Conservation (phyloP, 2,329 filamentous ascomycete genomes). For the Fusarium multiceps region DNA sequence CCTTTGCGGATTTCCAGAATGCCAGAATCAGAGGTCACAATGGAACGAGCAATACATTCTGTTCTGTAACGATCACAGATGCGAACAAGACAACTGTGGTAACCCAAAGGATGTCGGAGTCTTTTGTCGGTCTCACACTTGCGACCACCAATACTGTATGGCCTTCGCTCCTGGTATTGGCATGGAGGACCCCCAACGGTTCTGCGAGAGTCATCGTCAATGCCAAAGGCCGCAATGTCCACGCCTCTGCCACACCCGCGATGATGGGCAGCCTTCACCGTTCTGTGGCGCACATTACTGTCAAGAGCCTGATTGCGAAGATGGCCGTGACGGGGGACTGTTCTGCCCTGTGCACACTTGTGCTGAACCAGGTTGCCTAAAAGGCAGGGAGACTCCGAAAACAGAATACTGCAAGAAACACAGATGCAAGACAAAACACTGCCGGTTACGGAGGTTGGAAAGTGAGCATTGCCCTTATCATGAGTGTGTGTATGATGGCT, state of each 20-base stretch:
- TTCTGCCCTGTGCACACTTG: conserved; percentile 48
- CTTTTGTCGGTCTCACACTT: conserved; percentile 47
- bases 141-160: conserved; percentile 41
- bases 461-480: conserved; percentile 43
- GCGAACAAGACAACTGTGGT: conserved; percentile 40
- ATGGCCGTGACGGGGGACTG: conserved; percentile 31
- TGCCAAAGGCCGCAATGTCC: conserved; percentile 41
- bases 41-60: conserved; percentile 34
- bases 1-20: conserved; percentile 43
- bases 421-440: conserved; percentile 41
- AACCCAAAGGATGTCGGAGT: conserved; percentile 27
- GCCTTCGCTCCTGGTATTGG: conserved; percentile 38
- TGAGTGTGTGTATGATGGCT: conserved; percentile 45
- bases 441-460: conserved; percentile 35
- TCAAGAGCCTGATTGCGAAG: conserved; percentile 43
- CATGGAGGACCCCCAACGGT: conserved; percentile 32
- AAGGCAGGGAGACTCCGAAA: conserved; percentile 16
- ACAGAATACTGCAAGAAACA: conserved; percentile 45
- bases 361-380: conserved; percentile 40
- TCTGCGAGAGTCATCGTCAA: conserved; percentile 47
- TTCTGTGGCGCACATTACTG: conserved; percentile 49
- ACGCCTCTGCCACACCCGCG: conserved; percentile 45
- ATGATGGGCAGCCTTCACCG: conserved; percentile 39
- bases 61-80: conserved; percentile 48
- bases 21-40: conserved; percentile 37